phyloP scores from a whole-genome alignment of 768 basidiomycete species.

The Botryobasidium botryosum region DNA sequence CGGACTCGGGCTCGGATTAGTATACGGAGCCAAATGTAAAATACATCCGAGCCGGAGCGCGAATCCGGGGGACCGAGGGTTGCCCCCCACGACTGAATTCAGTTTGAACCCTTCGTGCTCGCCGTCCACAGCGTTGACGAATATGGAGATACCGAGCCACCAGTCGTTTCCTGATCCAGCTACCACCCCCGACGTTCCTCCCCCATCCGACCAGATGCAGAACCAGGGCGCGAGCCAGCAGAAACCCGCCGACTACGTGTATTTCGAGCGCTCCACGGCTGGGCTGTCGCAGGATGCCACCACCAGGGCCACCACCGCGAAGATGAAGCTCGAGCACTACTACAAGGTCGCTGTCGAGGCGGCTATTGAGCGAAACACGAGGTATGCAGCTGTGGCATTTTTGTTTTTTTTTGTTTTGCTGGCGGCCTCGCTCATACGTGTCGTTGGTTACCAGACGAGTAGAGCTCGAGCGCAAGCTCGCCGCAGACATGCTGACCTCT shows the following conservation, averaged over 20 bases:
- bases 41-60: no score
- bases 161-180: no score
- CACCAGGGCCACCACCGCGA: constrained; percentile 76
- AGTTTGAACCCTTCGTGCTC: no score
- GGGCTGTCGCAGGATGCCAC: constrained; percentile 68
- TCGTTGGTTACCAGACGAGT: constrained; percentile 42
- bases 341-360: constrained; percentile 95
- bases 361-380: constrained; percentile 82
- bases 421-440: background rate
- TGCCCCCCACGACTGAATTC: no score
- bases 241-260: constrained; percentile 57
- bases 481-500: constrained; percentile 45
- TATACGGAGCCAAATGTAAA: no score
- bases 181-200: no score
- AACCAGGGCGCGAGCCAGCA: background rate
- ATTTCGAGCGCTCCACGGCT: constrained; percentile 67
- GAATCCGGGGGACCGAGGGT: no score
- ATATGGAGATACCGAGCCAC: no score
- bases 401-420: background rate
- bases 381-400: constrained; percentile 28
- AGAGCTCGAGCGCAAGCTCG: constrained; percentile 67
- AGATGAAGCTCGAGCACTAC: constrained; percentile 89
- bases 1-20: no score
- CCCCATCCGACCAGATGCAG: no score
- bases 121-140: no score